A percentile compares a stretch with the other conserved stretches of the same genome.
Evolutionary conservation across 2,329 filamentous ascomycete species (phyloP).

Genomic region (Nothophaeocryptopus gaeumannii): DNA sequence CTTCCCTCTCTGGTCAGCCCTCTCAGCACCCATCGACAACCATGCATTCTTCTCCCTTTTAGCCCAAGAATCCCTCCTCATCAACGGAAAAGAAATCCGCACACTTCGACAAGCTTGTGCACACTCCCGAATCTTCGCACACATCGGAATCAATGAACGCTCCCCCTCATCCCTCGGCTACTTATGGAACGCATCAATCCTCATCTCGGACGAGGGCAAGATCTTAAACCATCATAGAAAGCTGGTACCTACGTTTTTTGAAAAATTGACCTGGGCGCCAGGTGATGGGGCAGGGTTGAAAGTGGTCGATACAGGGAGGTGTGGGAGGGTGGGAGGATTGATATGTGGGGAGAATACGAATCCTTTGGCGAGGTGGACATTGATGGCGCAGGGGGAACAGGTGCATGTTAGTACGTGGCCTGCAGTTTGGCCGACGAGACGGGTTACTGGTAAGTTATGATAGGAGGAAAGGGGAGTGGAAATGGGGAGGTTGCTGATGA

Average conservation of each 20-base stretch:
- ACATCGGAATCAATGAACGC: conserved; percentile 53
- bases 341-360: conserved; percentile 61
- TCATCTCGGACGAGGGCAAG: conserved; percentile 46
- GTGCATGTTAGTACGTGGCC: conserved; percentile 58
- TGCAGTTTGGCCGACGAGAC: conserved; percentile 51
- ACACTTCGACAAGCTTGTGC: conserved; percentile 42
- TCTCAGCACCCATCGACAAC: conserved; percentile 47
- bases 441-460: no score
- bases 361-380: conserved; percentile 51
- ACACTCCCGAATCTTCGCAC: conserved; percentile 41
- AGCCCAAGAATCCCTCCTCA: conserved; percentile 44
- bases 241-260: conserved; percentile 56
- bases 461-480: no score
- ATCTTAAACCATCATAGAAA: conserved; percentile 55
- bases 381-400: conserved; percentile 57
- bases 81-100: conserved; percentile 47
- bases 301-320: conserved; percentile 43
- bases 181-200: conserved; percentile 53
- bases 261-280: conserved; percentile 55
- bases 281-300: conserved; percentile 53
- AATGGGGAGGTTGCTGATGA: no score
- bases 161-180: conserved; percentile 44
- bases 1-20: conserved; percentile 54
- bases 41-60: conserved; percentile 52
- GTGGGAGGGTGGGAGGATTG: conserved; percentile 49